Base-by-base conservation (phyloP, 23 red algal genomes). In the Cyanidiococcus yangmingshanensis region DNA sequence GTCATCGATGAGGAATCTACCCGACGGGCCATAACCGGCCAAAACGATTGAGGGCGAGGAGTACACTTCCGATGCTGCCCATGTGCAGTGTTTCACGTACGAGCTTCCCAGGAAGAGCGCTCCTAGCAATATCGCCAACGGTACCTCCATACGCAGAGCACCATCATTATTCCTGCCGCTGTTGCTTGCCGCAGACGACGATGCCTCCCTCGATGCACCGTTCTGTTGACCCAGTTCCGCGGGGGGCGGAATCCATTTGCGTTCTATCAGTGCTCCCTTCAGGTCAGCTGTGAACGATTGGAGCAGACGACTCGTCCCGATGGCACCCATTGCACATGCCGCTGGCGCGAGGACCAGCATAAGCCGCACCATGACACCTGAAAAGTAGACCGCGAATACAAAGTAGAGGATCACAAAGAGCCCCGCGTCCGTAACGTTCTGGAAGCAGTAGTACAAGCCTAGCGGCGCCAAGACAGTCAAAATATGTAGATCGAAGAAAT, bases 301-400 rank as follows among this genome's bases (percentile, higher is more conserved):
- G 75, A 96, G 50, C 30, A 79, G 79, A 27, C 80, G 68, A 39
- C 87, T 86, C 16, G 89, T 78, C 25, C 85, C 94, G 39, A 98
- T 87, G 30, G 85, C 88, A 59, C 88, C 85, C 77, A 98, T 41
- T 77, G 90, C 79, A 12, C 84, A 81, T 27, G 94, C 87, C 1
- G 88, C 94, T 29, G 94, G 94, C n/a, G 94, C 94, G 0, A 98
- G 79, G 57, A 98, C 94, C 39, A 98, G 74, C 88, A 98, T 98
- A 31, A 98, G 83, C 36, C 94, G 82, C n/a, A 91, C 83, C 94
- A 98, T 98, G 16, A 98, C 85, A 30, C 94, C 94, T 54, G 94
- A 91, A 79, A 98, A 98, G 63, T 98, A 98, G 59, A 87, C 85
- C 24, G 94, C 87, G 82, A 89, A 91, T 34, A 77, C 77, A 0